Evolutionary conservation across 2,329 filamentous ascomycete genomes (phyloP), one percentile per base, ranked within the genome.

Genomic region (Alternaria postmessia): DNA sequence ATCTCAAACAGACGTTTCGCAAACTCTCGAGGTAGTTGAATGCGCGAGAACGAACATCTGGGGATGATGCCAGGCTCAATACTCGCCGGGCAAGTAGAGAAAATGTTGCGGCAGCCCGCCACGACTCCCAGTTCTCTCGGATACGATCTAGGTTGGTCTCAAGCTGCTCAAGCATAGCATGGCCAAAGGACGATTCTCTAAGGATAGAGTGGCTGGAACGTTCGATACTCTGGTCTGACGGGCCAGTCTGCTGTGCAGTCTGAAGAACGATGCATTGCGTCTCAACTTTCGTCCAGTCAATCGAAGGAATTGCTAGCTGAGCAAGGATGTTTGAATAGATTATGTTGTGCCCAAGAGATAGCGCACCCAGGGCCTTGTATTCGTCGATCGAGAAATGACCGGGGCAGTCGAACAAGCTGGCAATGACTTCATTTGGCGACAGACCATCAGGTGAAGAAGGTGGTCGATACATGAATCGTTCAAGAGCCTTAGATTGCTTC

Each of bases 351-450:
- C 86, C 86, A 1, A 83, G 68, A 0, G 83, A 80, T 3, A 89
- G 63, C 0, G 81, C 69, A 0, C 80, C 78, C n/a, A 89, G 81
- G 0, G 81, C 78, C 51, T 85, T 84, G 68, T 82, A 89, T 54
- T 90, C 86, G 0, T 83, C 81, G 0, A 87, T 59, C 0, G 82
- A 79, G 56, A 90, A 75, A 22, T 81, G 66, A 0, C 57, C 11
- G 0, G 87, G 86, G 49, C 86, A 88, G 0, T 71, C 51, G 0
- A 65, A 73, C 3, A 66, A 41, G 8, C 47, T 64, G 2, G 72
- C 81, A 12, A 90, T 80, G 0, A 86, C 82, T 0, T 79, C 64
- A 57, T 91, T 91, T 0, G 84, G 78, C 0, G 71, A 51, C 0
- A 66, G 54, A 1, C 75, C 80, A 48, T 74, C 63, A 0, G 73